These are phyloP conservation scores for Xylaria multiplex DNA, from an alignment of 2,329 filamentous ascomycete genomes.

Conservation along the genomic window DNA sequence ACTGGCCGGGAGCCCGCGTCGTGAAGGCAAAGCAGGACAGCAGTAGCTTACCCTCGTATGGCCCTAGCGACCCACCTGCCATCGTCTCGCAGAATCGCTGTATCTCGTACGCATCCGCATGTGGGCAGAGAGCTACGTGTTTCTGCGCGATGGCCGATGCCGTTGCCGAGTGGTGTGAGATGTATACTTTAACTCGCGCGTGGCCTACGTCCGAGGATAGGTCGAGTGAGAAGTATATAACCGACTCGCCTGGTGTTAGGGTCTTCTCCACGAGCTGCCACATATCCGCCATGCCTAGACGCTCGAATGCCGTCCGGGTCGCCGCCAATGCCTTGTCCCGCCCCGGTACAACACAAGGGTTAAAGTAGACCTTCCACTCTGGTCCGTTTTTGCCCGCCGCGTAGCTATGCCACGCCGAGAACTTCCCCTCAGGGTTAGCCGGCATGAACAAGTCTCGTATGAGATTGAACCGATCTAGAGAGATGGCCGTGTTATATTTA, in stretches of 20 bases:
- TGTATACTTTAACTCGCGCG: conserved; percentile 35
- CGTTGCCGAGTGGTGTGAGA: conserved; percentile 24
- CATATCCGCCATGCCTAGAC: conserved; percentile 28
- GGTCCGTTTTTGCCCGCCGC: conserved; percentile 25
- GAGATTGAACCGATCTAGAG: conserved; percentile 30
- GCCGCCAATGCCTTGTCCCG: conserved; percentile 11
- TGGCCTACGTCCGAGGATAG: conserved; percentile 25
- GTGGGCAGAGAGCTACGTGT: conserved; percentile 30
- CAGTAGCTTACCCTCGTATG: conserved; percentile 31
- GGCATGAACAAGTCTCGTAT: conserved; percentile 37
- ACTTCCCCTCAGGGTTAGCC: conserved; percentile 13
- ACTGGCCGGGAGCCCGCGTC: conserved; percentile 8
- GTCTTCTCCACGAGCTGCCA: conserved; percentile 25
- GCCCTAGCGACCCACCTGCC: conserved; percentile 26
- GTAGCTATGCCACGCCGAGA: conserved; percentile 36
- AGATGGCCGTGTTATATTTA: conserved; percentile 26
- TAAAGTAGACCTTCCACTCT: conserved; percentile 39
- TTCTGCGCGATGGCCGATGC: conserved; percentile 29
- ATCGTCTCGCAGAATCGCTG: conserved; percentile 36
- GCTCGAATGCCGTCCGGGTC: conserved; percentile 31
- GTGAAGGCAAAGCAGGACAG: conserved; percentile 38
- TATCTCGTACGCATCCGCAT: conserved; percentile 33
- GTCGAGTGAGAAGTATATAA: conserved; percentile 37
- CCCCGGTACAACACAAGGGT: conserved; percentile 20
- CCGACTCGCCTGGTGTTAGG: conserved; percentile 23